These are phyloP conservation scores for Amborella trichopoda DNA, from an alignment of 164 flowering plant species.

Conservation along the genomic window DNA sequence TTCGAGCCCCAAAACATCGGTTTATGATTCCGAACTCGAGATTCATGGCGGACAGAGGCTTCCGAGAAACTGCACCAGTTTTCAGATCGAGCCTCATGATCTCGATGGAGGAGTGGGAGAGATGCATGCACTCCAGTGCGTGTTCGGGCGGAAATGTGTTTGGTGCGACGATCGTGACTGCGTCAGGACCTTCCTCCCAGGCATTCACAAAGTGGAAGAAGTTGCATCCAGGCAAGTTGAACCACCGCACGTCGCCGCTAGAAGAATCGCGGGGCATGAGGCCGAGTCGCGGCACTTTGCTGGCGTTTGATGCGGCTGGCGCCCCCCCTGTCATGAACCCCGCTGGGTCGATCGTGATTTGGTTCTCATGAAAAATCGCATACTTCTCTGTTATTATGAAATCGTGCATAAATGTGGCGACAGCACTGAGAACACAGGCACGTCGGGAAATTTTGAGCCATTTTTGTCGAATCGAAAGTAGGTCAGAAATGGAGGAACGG, in stretches of 20 bases:
- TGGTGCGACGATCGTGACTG: conserved; percentile 47
- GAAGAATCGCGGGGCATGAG: conserved; percentile 55
- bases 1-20: conserved; percentile 33
- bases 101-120: conserved; percentile 48
- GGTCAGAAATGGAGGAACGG: conserved; percentile 50
- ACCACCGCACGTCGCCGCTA: conserved; percentile 59
- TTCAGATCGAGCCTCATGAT: conserved; percentile 40
- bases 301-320: conserved; percentile 30
- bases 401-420: conserved; percentile 59
- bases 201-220: conserved; percentile 58
- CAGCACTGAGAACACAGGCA: conserved; percentile 48
- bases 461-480: conserved; percentile 32
- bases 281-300: conserved; percentile 49
- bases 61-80: conserved; percentile 35
- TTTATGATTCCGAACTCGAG: conserved; percentile 63
- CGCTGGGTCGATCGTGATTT: conserved; percentile 43
- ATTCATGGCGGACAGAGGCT: conserved; percentile 38
- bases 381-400: conserved; percentile 57
- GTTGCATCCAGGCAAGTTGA: conserved; percentile 67
- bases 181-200: conserved; percentile 64
- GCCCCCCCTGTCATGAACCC: conserved; percentile 31
- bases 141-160: conserved; percentile 51
- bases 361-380: conserved; percentile 54
- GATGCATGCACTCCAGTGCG: conserved; percentile 46
- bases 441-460: conserved; percentile 43